Base-by-base conservation (phyloP, 208 protist genomes). In the Naegleria lovaniensis region DNA sequence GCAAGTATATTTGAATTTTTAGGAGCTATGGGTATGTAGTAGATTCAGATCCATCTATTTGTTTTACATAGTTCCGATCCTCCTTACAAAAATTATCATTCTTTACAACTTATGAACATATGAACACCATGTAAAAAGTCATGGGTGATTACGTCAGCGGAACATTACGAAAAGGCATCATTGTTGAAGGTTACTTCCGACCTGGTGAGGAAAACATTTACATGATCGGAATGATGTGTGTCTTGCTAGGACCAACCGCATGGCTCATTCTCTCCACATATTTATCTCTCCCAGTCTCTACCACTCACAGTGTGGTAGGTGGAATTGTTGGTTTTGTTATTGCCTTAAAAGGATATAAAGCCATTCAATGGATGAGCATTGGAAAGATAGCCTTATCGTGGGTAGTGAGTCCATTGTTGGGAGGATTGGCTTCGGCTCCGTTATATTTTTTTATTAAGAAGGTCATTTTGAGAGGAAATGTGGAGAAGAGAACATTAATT, bases 1-100 rank as follows among this genome's bases (percentile, higher is more conserved):
- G 96, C 95, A 52, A 93, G 95, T 76, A 94, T 97, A 75, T 96
- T 94, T 88, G 96, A 97, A 92, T 97, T 97, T 85, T 85, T 91
- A 19, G 96, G 96, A 16, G 93, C 96, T 15, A 92, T 97, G 75
- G n/a, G 22, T 39, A 83, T 11, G 75, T n/a, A n/a, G n/a, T n/a
- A n/a, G n/a, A n/a, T n/a, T n/a, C n/a, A n/a, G n/a, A n/a, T n/a
- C n/a, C n/a, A n/a, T n/a, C n/a, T n/a, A n/a, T n/a, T n/a, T n/a
- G n/a, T n/a, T n/a, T n/a, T n/a, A n/a, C n/a, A n/a, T n/a, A n/a
- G n/a, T n/a, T n/a, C n/a, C n/a, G n/a, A n/a, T n/a, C n/a, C n/a
- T n/a, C n/a, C n/a, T 48, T 48, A 48, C 43, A 48, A 48, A 48
- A 48, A 48, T 9, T 48, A 48, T 48, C n/a, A n/a, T n/a, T n/a